These are phyloP conservation scores for Gigaspora rosea DNA, from an alignment of 192 early-diverging fungal species.

Conservation along the genomic window DNA sequence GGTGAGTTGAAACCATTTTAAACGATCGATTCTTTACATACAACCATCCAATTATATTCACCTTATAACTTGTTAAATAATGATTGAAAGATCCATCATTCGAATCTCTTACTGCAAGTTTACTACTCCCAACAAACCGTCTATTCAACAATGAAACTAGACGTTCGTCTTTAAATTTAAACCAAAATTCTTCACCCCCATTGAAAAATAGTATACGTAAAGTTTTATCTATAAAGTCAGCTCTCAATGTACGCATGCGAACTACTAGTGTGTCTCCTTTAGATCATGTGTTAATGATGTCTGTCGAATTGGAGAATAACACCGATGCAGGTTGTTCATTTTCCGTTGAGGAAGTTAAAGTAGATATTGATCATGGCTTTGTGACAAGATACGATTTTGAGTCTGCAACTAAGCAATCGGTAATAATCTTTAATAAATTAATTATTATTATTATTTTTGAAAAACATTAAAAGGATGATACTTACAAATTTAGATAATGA, in stretches of 20 bases:
- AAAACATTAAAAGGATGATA: neutral
- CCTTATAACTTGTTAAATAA: neutral
- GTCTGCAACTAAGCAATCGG: slow-evolving; percentile 44
- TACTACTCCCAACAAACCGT: slow-evolving; percentile 29
- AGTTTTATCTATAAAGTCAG: slow-evolving; percentile 52
- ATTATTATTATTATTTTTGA: neutral
- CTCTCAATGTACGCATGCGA: slow-evolving; percentile 59
- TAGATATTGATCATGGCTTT: slow-evolving; percentile 55
- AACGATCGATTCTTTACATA: neutral
- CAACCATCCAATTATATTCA: neutral
- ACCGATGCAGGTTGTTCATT: slow-evolving; percentile 54
- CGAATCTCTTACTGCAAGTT: slow-evolving; percentile 32
- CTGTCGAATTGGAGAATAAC: slow-evolving; percentile 62
- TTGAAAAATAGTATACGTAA: slow-evolving; percentile 46
- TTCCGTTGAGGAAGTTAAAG: slow-evolving; percentile 48
- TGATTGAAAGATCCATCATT: slow-evolving; percentile 14
- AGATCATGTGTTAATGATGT: slow-evolving; percentile 65
- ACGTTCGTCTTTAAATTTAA: slow-evolving; percentile 32
- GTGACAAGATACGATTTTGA: slow-evolving; percentile 45
- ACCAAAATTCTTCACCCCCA: slow-evolving; percentile 27
- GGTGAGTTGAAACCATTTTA: slow-evolving; percentile 38
- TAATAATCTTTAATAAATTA: slow-evolving; percentile 16
- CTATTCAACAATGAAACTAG: slow-evolving; percentile 38
- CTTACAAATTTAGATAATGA: slow-evolving; percentile 3
- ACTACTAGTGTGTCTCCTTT: slow-evolving; percentile 58